These are phyloP conservation scores for Papiliotrema terrestris DNA, from an alignment of 1,284 basidiomycete species.

Conservation along the genomic window DNA sequence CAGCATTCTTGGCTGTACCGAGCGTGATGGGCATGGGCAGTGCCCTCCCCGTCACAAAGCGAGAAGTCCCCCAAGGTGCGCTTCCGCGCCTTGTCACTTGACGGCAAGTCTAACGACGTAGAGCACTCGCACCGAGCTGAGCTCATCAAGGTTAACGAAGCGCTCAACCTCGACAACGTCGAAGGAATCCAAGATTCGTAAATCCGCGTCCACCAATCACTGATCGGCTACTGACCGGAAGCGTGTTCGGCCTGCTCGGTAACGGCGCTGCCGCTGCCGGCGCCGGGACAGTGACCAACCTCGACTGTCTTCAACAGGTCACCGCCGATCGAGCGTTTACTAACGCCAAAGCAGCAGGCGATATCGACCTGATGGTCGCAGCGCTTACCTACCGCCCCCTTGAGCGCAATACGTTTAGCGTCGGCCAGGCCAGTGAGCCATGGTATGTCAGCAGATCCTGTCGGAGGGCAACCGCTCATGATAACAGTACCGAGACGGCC, in stretches of 20 bases:
- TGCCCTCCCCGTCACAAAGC: neutral
- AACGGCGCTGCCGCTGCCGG: constrained; percentile 60
- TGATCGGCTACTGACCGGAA: neutral
- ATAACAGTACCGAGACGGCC: constrained; percentile 46
- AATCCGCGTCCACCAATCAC: constrained; percentile 5
- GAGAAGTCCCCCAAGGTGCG: constrained; percentile 1
- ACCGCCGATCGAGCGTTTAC: constrained; percentile 66
- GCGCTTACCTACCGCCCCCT: constrained; percentile 64
- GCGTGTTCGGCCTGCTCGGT: constrained; percentile 63
- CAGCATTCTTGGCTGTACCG: neutral
- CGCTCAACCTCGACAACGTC: constrained; percentile 59
- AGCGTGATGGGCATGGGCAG: neutral
- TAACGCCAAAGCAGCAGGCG: constrained; percentile 62
- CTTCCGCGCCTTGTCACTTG: too few relatives aligned
- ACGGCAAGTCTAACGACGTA: constrained; percentile 20
- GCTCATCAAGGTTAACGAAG: constrained; percentile 54
- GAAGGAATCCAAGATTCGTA: constrained; percentile 57
- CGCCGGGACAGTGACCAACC: constrained; percentile 57
- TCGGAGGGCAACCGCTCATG: too few relatives aligned
- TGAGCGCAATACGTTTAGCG: constrained; percentile 62
- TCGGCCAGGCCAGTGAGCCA: constrained; percentile 54
- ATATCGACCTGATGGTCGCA: constrained; percentile 58
- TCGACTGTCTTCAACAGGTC: constrained; percentile 63
- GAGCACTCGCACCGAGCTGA: constrained; percentile 65
- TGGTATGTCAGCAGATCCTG: constrained; percentile 33